Evolutionary conservation across 768 basidiomycete species (phyloP), one percentile per base, ranked within the genome.

Genomic region (Trametes maxima): DNA sequence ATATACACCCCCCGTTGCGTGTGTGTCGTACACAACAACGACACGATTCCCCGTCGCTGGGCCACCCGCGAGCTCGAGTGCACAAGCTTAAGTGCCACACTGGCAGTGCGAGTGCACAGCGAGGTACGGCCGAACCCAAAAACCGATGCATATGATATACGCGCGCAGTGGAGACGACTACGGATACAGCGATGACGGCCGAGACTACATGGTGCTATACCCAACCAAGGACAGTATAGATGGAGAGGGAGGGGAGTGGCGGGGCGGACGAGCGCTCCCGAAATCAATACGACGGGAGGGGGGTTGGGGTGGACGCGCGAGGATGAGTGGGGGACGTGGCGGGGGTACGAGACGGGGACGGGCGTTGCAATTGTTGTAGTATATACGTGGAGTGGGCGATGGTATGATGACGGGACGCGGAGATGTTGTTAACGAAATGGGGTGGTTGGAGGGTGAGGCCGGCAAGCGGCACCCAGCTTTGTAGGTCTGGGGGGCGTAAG

Each of bases 171-270:
- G 47, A 54, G 61, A 48, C 56, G 55, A 62, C 61, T 62, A 62
- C 51, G 56, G 61, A 62, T 62, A 62, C 61, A 62, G 35, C 60
- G 47, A 57, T 51, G 13, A 21, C 49, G 19, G n/a, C 37, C 35
- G 21, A 10, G 13, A 51, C 49, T 51, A 51, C 49, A 51, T n/a
- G 21, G 49, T 16, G 22, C 49, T 5, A 39, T 12, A 19, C 35
- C 35, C 47, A 6, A 25, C 5, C 12, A 45, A n/a, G 44, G 33
- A 19, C 40, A 17, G 10, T 42, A 16, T 2, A 22, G 51, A 42
- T 52, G n/a, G n/a, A 37, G 14, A 16, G 19, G 36, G 21, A 37
- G 13, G 25, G 19, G 39, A n/a, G n/a, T n/a, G n/a, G n/a, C 16
- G 22, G 37, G 22, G 43, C 2, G 17, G n/a, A 3, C 8, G 24